A percentile compares a stretch with the other conserved stretches of the same genome.
Conservation (phyloP, 1,284 basidiomycete species). For the Exobasidium cylindrosporum region DNA sequence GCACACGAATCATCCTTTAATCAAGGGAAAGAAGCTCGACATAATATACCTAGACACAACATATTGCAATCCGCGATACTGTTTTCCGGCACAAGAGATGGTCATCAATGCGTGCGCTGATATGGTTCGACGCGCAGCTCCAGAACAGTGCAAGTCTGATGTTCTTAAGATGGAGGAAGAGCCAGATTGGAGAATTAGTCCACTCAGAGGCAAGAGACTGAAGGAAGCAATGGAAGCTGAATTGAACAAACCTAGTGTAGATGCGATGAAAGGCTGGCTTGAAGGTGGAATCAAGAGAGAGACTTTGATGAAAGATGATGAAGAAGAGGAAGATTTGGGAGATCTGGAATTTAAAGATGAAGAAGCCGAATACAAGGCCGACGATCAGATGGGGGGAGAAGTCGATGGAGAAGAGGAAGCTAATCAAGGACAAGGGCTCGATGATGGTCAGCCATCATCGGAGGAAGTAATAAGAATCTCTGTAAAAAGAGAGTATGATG, state of each 20-base stretch:
- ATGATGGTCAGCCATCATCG: too few species aligned
- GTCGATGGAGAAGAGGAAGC: conserved; percentile 17
- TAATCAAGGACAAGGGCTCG: too few species aligned
- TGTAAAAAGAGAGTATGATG: neutral
- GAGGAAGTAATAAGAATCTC: too few species aligned
- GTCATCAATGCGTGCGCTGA: conserved; percentile 89
- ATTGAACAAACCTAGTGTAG: neutral
- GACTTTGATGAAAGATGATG: conserved; percentile 11
- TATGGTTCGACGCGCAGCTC: conserved; percentile 61
- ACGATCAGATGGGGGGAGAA: conserved; percentile 21
- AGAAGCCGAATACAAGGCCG: conserved; percentile 18
- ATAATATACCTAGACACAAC: conserved; percentile 93
- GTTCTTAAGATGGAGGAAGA: neutral
- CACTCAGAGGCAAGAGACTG: conserved; percentile 2
- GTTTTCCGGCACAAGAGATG: conserved; percentile 87
- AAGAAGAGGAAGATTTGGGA: conserved; percentile 37
- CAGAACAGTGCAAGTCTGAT: conserved; percentile 2
- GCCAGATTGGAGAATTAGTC: conserved; percentile 2
- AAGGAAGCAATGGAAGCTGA: neutral
- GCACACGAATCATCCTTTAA: conserved; percentile 38
- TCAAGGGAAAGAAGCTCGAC: conserved; percentile 63
- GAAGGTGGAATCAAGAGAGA: neutral
- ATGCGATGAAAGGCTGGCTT: neutral
- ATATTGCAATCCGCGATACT: conserved; percentile 90
- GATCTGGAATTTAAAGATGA: conserved; percentile 42